Evolutionary conservation across 23 red algal genomes (phyloP).

Genomic region (Cyanidioschyzon merolae): DNA sequence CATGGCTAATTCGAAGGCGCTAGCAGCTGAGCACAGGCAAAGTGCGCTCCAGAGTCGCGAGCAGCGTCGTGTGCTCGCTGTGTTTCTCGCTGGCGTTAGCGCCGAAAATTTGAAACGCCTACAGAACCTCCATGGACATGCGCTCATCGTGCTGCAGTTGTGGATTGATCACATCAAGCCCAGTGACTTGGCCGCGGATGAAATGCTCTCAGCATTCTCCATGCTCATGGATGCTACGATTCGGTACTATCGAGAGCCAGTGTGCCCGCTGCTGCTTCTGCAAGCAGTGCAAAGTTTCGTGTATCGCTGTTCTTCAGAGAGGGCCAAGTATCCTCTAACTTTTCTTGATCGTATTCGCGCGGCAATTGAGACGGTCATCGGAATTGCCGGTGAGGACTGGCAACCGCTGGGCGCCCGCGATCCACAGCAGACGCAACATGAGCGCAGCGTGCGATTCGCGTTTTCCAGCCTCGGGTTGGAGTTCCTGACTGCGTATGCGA

Average conservation of each 20-base stretch:
- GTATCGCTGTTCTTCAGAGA: not conserved
- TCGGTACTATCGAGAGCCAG: not conserved
- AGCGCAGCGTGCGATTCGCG: not conserved
- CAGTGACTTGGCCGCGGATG: not conserved
- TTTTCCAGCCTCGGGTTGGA: not conserved
- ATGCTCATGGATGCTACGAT: not conserved
- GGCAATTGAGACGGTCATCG: not conserved
- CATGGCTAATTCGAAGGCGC: not conserved
- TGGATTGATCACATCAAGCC: not conserved
- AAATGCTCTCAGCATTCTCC: not conserved
- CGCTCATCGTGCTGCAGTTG: not conserved
- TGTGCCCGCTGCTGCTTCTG: not conserved
- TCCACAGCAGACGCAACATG: not conserved
- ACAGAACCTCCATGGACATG: not conserved
- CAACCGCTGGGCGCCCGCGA: not conserved
- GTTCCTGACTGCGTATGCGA: not conserved
- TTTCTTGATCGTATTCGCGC: not conserved
- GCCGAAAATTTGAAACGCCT: not conserved
- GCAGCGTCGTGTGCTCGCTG: not conserved
- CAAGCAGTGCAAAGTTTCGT: not conserved
- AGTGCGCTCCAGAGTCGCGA: not conserved
- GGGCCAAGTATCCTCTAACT: not conserved
- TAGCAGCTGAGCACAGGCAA: not conserved
- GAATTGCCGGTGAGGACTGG: not conserved
- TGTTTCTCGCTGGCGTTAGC: not conserved